These are phyloP conservation scores for Tranzscheliella williamsii DNA, from an alignment of 1,284 basidiomycete genomes.

Conservation along the genomic window DNA sequence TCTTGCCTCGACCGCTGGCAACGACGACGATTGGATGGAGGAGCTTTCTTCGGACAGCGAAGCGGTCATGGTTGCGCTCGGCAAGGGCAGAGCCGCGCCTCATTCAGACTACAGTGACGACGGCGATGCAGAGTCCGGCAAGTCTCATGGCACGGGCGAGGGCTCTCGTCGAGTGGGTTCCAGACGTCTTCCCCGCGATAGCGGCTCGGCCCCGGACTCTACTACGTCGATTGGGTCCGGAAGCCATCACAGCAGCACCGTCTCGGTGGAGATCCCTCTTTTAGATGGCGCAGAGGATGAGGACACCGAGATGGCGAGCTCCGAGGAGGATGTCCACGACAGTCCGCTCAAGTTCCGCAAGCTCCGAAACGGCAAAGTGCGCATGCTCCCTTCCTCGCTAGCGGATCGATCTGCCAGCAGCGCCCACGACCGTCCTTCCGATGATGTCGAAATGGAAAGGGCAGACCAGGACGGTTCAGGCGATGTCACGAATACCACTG, in stretches of 20 bases:
- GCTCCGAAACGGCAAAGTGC: slow-evolving; percentile 49
- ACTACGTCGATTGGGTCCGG: no score
- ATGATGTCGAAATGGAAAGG: slow-evolving; percentile 35
- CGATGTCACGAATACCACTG: not conserved
- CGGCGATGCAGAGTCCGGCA: not conserved
- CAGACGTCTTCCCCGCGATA: not conserved
- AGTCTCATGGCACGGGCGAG: not conserved
- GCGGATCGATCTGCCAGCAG: not conserved
- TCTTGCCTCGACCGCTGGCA: not conserved
- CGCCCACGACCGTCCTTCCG: not conserved
- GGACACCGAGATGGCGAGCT: slow-evolving; percentile 6
- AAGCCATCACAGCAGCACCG: not conserved
- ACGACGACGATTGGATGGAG: slow-evolving; percentile 33
- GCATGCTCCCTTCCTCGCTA: slow-evolving; percentile 4
- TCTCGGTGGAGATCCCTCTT: not conserved
- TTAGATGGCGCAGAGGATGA: not conserved
- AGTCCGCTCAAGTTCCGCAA: slow-evolving; percentile 51
- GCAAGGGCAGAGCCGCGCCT: slow-evolving; percentile 7
- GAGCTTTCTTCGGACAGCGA: slow-evolving; percentile 16
- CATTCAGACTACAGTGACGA: slow-evolving; percentile 1
- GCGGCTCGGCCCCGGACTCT: no score
- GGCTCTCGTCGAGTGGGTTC: not conserved
- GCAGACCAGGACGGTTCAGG: slow-evolving; percentile 1
- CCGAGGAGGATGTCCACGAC: slow-evolving; percentile 17
- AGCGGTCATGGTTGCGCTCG: slow-evolving; percentile 5